These are phyloP conservation scores for Camillea tinctor DNA, from an alignment of 2,329 filamentous ascomycete genomes.

Conservation along the genomic window DNA sequence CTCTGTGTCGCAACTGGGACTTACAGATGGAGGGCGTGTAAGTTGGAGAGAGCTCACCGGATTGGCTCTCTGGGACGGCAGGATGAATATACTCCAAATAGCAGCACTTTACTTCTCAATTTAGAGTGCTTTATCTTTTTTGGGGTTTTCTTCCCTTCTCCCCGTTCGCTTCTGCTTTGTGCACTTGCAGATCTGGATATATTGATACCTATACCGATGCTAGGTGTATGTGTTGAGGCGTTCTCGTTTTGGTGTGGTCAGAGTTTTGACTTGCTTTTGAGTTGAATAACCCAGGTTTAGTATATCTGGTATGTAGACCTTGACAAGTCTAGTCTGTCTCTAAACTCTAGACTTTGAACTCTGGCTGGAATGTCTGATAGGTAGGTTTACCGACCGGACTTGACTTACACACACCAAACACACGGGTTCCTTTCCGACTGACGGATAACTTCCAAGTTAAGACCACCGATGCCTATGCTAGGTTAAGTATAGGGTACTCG, in stretches of 20 bases:
- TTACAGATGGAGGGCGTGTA: conserved; percentile 12
- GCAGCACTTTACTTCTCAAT: neutral
- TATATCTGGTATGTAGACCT: too few relatives aligned
- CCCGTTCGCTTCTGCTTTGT: neutral
- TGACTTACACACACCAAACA: too few relatives aligned
- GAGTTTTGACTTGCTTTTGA: neutral
- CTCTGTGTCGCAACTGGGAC: conserved; percentile 1
- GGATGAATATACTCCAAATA: conserved; percentile 3
- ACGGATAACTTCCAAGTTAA: conserved; percentile 2
- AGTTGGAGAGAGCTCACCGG: conserved; percentile 18
- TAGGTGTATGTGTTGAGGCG: too few relatives aligned
- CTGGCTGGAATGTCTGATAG: neutral
- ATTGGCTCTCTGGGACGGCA: conserved; percentile 26
- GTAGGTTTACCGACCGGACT: neutral
- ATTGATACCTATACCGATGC: neutral
- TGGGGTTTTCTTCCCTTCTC: too few relatives aligned
- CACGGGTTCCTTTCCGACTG: neutral
- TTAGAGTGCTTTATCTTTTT: neutral
- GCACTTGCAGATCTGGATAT: neutral
- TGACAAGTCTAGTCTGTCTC: neutral
- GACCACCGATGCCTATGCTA: conserved; percentile 6
- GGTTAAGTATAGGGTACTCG: conserved; percentile 15
- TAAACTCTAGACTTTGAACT: neutral
- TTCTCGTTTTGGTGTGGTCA: too few relatives aligned
- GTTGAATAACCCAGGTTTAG: too few relatives aligned